Evolutionary conservation across 148 eudicot species (phyloP).

Genomic region (Gaultheria prostrata): DNA sequence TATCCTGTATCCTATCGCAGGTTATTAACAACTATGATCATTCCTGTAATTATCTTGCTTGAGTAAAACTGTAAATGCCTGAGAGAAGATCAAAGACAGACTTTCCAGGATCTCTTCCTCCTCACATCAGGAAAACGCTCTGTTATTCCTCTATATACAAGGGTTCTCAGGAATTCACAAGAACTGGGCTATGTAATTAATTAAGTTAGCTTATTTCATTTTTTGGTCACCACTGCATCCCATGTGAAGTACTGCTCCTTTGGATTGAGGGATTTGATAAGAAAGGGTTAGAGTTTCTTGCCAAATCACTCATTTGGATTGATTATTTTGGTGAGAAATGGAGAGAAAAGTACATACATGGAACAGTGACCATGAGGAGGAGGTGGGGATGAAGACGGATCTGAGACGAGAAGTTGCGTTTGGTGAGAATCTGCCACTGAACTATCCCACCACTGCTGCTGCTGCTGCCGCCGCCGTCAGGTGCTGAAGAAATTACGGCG

Average conservation of each 20-base stretch:
- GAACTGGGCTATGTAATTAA: background rate
- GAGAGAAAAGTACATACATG: slow-evolving; percentile 37
- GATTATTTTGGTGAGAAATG: no score
- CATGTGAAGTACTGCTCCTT: no score
- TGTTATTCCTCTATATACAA: background rate
- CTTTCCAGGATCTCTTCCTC: background rate
- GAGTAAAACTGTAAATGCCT: background rate
- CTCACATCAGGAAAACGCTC: background rate
- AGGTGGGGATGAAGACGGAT: slow-evolving; percentile 59
- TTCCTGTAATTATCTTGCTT: slow-evolving; percentile 3
- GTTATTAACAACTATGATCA: no score
- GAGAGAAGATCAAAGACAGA: background rate
- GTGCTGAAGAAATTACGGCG: slow-evolving; percentile 8
- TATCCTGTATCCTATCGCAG: no score
- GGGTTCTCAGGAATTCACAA: background rate
- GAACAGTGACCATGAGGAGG: slow-evolving; percentile 74
- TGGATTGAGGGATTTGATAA: no score
- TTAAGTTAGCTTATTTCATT: no score
- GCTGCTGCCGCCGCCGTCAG: background rate
- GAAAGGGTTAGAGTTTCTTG: no score
- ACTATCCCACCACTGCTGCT: background rate
- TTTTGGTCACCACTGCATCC: no score
- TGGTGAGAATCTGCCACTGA: slow-evolving; percentile 62
- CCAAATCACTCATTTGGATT: no score
- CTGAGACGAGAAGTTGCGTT: slow-evolving; percentile 65